Evolutionary conservation across 805 yeast species (phyloP), one percentile per base, ranked within the genome.

Genomic region (Metschnikowia koreensis): DNA sequence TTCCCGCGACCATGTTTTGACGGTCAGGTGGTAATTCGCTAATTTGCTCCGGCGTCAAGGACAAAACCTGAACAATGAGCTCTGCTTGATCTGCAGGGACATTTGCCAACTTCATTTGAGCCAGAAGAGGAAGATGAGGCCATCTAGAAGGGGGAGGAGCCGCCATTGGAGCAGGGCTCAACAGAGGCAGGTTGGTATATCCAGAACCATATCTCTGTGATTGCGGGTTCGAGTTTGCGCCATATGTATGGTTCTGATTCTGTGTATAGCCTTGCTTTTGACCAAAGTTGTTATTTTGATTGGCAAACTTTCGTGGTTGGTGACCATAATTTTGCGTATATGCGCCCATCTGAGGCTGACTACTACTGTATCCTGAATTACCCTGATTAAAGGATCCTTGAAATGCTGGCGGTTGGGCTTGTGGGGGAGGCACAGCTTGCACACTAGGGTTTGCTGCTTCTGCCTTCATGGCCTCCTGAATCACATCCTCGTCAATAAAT

Each of bases 401-500:
- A 17, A 48, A 43, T 4, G 44, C 37, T 7, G 27, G 31, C 38
- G 52, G 49, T 39, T 36, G 51, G 17, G 43, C 52, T 41, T 52
- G 55, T 43, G 54, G 55, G 47, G 45, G 38, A 51, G 51, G 57
- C 56, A 51, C 48, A 62, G 61, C 58, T 61, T 57, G 22, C 53
- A 62, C 48, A 5, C 8, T 33, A n/a, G 47, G 29, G 9, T 47
- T 28, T 6, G 44, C 50, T 13, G 41, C 51, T 2, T 65, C 67
- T 2, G 71, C 55, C 36, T 68, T 70, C 70, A 75, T 65, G 5
- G 88, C 81, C 54, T 82, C 81, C 36, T 76, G 75, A n/a, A 87
- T 81, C n/a, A 84, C 86, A 42, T 81, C 83, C 38, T 77, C 74
- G 63, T 86, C 88, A 22, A 87, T 81, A 41, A 87, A 76, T 0